phyloP scores from a whole-genome alignment of 768 basidiomycete species.

The Psilocybe subaeruginosa region DNA sequence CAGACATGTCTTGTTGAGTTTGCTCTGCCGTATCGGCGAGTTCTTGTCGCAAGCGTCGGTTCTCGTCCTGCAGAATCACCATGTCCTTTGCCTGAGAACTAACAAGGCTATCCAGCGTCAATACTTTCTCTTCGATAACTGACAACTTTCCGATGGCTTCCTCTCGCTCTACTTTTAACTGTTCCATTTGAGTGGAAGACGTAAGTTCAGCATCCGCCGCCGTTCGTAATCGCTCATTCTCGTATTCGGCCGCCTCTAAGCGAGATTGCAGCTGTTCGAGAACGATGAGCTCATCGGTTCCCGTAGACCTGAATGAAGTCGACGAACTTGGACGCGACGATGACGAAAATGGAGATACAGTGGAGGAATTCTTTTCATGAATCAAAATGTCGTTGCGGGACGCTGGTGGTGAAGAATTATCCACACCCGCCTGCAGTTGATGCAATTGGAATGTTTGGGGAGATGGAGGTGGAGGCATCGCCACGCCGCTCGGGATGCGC shows the following conservation, averaged over 20 bases:
- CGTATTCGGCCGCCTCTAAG: constrained; percentile 68
- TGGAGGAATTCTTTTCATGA: constrained; percentile 1
- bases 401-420: constrained; percentile 27
- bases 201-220: constrained; percentile 37
- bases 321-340: constrained; percentile 44
- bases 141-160: constrained; percentile 29
- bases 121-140: constrained; percentile 15
- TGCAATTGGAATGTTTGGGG: constrained; percentile 38
- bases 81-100: constrained; percentile 11
- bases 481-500: constrained; percentile 70
- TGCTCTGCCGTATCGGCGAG: constrained; percentile 15
- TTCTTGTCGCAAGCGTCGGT: constrained; percentile 16
- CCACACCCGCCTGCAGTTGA: neutral
- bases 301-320: constrained; percentile 35
- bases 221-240: constrained; percentile 62
- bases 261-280: constrained; percentile 49
- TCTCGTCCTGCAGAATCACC: constrained; percentile 15
- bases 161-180: constrained; percentile 47
- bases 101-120: constrained; percentile 14
- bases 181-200: constrained; percentile 38
- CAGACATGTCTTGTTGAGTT: constrained; percentile 8
- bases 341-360: constrained; percentile 11
- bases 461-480: constrained; percentile 83
- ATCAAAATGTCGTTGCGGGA: constrained; percentile 18
- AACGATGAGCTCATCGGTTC: constrained; percentile 37